Conservation (phyloP, 2,329 filamentous ascomycete genomes). For the Trichoderma oligosporum region DNA sequence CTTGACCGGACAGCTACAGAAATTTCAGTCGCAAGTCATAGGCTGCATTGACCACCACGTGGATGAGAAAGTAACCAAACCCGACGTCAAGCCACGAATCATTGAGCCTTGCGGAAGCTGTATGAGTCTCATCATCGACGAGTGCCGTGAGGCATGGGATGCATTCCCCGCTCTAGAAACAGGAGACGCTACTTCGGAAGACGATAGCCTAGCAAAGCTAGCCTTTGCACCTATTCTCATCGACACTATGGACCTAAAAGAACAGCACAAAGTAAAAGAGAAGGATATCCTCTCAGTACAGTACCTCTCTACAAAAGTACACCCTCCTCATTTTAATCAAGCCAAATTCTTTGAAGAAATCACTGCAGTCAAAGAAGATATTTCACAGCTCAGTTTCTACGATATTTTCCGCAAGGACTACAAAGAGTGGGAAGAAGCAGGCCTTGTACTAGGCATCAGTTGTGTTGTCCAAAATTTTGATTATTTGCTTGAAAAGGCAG, state of each 20-base stretch:
- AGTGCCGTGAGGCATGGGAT: conserved; percentile 57
- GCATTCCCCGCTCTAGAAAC: conserved; percentile 34
- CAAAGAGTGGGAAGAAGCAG: conserved; percentile 67
- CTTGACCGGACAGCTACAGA: conserved; percentile 57
- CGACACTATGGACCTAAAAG: conserved; percentile 64
- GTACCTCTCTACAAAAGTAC: conserved; percentile 53
- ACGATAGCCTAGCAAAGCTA: conserved; percentile 61
- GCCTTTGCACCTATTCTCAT: conserved; percentile 68
- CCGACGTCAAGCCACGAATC: conserved; percentile 52
- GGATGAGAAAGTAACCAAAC: conserved; percentile 58
- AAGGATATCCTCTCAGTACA: conserved; percentile 56
- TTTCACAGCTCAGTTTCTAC: conserved; percentile 55
- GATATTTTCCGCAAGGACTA: conserved; percentile 80
- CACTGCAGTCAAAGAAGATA: conserved; percentile 61
- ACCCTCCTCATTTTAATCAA: conserved; percentile 47
- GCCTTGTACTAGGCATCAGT: conserved; percentile 61
- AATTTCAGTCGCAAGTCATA: conserved; percentile 51
- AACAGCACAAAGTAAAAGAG: conserved; percentile 60
- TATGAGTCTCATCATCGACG: conserved; percentile 63
- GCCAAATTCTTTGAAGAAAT: conserved; percentile 57
- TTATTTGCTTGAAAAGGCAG: conserved; percentile 56
- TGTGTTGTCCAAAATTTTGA: conserved; percentile 60
- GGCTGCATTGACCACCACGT: conserved; percentile 77
- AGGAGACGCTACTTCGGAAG: conserved; percentile 32
- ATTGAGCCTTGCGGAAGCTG: conserved; percentile 69